These are phyloP conservation scores for Coemansia sp. DNA, from an alignment of 192 early-diverging fungal species.

Conservation along the genomic window DNA sequence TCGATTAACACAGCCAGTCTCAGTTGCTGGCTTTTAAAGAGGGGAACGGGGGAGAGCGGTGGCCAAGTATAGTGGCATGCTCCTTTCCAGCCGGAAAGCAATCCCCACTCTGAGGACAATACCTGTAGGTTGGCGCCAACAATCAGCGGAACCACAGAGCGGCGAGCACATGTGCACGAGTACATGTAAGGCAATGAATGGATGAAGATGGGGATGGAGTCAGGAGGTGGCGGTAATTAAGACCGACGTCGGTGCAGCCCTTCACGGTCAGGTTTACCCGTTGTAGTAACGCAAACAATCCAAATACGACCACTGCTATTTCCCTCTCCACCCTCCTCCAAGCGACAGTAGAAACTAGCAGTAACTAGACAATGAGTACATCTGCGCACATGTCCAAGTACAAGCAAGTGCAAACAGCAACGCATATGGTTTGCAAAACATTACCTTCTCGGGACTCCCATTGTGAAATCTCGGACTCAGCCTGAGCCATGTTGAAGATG, in stretches of 20 bases:
- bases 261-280: constrained; percentile 19
- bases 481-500: constrained; percentile 11
- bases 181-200: constrained; percentile 16
- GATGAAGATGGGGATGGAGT: not conserved
- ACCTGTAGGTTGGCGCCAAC: not conserved
- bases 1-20: constrained; percentile 10
- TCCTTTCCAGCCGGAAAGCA: constrained; percentile 2
- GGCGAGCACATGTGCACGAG: not conserved
- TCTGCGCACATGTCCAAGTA: not conserved
- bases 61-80: constrained; percentile 12
- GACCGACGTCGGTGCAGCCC: not conserved
- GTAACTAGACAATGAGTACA: not conserved
- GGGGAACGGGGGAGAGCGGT: constrained; percentile 1
- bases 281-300: constrained; percentile 8
- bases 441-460: constrained; percentile 20
- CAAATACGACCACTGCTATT: not conserved
- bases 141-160: constrained; percentile 7
- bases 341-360: constrained; percentile 1
- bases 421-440: not conserved
- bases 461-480: constrained; percentile 10
- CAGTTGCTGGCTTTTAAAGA: constrained; percentile 4
- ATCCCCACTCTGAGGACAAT: not conserved
- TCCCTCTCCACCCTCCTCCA: constrained; percentile 3
- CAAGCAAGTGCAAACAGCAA: not conserved
- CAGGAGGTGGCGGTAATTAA: constrained; percentile 12